Evolutionary conservation across 2,329 filamentous ascomycete species (phyloP), one percentile per base, ranked within the genome.

Genomic region (Aspergillus sp.): DNA sequence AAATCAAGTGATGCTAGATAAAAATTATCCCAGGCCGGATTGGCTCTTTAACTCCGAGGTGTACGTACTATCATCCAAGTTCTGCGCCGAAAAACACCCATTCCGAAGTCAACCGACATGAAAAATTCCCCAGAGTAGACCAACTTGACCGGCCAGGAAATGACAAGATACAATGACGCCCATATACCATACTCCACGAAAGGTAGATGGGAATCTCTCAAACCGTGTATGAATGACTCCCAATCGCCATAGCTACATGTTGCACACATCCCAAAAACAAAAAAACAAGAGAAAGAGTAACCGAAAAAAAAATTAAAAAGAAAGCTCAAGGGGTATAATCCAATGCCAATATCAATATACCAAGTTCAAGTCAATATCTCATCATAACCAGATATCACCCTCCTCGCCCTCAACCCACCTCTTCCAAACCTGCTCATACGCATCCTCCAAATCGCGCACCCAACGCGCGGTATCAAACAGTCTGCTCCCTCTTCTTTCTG

Each of bases 391-490:
- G 56, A 98, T 95, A 74, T 98, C 93, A 7, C 91, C 90, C n/a
- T 87, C 84, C 68, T 89, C 81, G 10, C 89, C 90, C 37, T 74
- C 76, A 35, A 90, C 89, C 91, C 93, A 98, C 63, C 82, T 80
- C 58, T 78, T 77, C 93, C 93, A 98, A 15, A 90, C 90, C 64
- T 86, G 81, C 55, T 87, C 84, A 66, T 96, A 98, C 10, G 90
- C 90, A 52, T 81, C 78, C 72, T 98, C 93, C 17, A 98, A 72
- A 69, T 97, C 90, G 42, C 77, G 73, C 22, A 97, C 91, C 93
- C 93, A 98, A 57, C 93, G 80, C 58, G 77, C 80, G 5, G 93
- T 98, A 68, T 98, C 83, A 65, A 98, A 98, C 39, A 98, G 75
- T 12, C 86, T 86, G 67, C 90, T 95, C 23, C 76, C 81, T 86